phyloP scores from a whole-genome alignment of 2,329 filamentous ascomycete genomes.

The Cladophialophora exuberans region DNA sequence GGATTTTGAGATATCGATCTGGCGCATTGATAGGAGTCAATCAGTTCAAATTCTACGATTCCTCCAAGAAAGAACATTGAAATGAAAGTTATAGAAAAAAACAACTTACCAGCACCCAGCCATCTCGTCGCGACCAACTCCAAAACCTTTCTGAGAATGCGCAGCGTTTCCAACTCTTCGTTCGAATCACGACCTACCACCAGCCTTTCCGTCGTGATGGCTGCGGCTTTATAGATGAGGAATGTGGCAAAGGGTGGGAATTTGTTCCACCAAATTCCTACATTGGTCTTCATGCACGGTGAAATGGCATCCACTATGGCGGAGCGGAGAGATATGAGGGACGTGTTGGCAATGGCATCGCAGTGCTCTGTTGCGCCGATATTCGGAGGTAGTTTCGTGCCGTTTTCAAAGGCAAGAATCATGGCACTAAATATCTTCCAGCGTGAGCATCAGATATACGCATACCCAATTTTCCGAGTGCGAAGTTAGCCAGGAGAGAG shows the following conservation, averaged over 20 bases:
- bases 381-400: background rate
- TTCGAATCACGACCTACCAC: background rate
- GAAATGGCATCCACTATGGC: background rate
- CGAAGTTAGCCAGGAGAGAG: background rate
- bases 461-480: background rate
- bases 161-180: background rate
- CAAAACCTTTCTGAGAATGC: background rate
- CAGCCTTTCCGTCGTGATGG: background rate
- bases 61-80: too few species aligned
- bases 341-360: background rate
- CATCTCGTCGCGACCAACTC: background rate
- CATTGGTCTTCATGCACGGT: background rate
- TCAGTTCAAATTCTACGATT: too few species aligned
- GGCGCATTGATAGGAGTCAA: too few species aligned
- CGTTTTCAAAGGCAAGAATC: background rate
- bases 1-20: conserved; percentile 8
- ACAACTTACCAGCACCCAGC: conserved; percentile 3
- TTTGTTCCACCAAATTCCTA: background rate
- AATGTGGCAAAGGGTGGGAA: background rate
- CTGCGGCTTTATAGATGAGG: conserved; percentile 4
- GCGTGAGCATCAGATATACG: too few species aligned
- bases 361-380: background rate
- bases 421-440: background rate
- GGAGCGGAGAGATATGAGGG: conserved; percentile 1
- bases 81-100: too few species aligned